A percentile compares a stretch with the other conserved stretches of the same genome.
phyloP scores from a whole-genome alignment of 768 basidiomycete genomes.

The Agrocybe praecox region DNA sequence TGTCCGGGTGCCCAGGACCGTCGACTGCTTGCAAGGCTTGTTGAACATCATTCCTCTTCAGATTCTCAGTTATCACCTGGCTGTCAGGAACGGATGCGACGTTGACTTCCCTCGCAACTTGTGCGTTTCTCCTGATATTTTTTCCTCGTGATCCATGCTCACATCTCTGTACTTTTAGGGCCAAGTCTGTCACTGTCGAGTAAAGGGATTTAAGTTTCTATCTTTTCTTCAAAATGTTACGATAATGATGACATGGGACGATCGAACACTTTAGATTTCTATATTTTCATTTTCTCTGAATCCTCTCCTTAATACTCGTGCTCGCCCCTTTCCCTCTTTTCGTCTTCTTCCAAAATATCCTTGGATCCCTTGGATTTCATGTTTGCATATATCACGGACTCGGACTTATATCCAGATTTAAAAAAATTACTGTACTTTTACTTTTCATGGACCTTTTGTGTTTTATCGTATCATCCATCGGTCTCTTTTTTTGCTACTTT shows the following conservation, averaged over 20 bases:
- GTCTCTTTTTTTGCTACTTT: too few species aligned
- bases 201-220: slow-evolving; percentile 34
- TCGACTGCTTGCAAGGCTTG: slow-evolving; percentile 93
- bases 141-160: slow-evolving; percentile 6
- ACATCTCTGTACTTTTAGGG: slow-evolving; percentile 40
- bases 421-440: slow-evolving; percentile 31
- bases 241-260: neutral
- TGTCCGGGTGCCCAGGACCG: slow-evolving; percentile 92
- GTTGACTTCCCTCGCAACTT: slow-evolving; percentile 98
- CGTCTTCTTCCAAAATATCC: neutral
- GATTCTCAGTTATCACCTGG: slow-evolving; percentile 93
- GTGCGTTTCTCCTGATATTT: slow-evolving; percentile 44
- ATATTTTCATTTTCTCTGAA: neutral
- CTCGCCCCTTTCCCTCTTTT: neutral
- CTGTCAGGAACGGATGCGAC: slow-evolving; percentile 93
- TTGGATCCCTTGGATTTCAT: slow-evolving; percentile 2
- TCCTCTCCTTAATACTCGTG: neutral
- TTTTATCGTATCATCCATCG: neutral
- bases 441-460: slow-evolving; percentile 12
- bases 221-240: neutral
- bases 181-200: slow-evolving; percentile 78
- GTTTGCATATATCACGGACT: slow-evolving; percentile 10
- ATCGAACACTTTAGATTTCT: slow-evolving; percentile 11
- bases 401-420: slow-evolving; percentile 2
- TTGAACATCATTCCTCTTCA: slow-evolving; percentile 97